phyloP scores from a whole-genome alignment of 1,284 basidiomycete genomes.

The Ganoderma boninense region DNA sequence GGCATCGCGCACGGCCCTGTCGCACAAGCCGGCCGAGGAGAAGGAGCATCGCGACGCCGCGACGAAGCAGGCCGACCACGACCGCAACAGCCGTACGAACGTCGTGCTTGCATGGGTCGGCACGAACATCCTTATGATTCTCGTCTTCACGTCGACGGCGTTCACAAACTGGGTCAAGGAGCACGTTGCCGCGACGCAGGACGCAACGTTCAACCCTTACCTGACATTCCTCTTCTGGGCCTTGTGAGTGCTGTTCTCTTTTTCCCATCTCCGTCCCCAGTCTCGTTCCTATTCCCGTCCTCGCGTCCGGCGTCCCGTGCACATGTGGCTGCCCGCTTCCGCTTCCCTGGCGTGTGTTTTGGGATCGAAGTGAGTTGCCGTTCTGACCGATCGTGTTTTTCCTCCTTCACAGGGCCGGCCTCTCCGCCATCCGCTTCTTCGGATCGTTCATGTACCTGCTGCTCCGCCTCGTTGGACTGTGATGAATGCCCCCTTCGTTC shows the following conservation, averaged over 20 bases:
- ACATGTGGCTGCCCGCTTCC: neutral
- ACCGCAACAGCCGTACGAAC: slow-evolving; percentile 84
- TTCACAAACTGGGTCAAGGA: slow-evolving; percentile 72
- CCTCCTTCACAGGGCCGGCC: slow-evolving; percentile 62
- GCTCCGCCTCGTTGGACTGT: slow-evolving; percentile 71
- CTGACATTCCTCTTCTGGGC: slow-evolving; percentile 84
- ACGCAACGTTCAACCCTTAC: slow-evolving; percentile 84
- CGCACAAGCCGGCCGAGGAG: slow-evolving; percentile 69
- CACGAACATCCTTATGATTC: slow-evolving; percentile 84
- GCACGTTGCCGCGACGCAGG: slow-evolving; percentile 55
- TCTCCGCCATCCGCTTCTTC: slow-evolving; percentile 81
- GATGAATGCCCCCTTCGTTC: slow-evolving; percentile 18
- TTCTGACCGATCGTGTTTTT: slow-evolving; percentile 7
- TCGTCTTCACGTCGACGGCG: slow-evolving; percentile 82
- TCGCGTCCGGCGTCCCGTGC: neutral
- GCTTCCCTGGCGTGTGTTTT: neutral
- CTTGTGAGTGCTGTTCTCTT: slow-evolving; percentile 59
- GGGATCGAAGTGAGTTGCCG: neutral
- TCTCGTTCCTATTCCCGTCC: neutral
- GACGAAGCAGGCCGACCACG: slow-evolving; percentile 89
- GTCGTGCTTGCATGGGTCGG: slow-evolving; percentile 89
- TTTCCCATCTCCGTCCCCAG: neutral
- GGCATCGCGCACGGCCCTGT: slow-evolving; percentile 73
- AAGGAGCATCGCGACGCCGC: slow-evolving; percentile 88
- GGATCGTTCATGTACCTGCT: slow-evolving; percentile 83